A percentile compares a stretch with the other conserved stretches of the same genome.
Conservation (phyloP, 306 rosid genomes). For the Glycine tomentella region DNA sequence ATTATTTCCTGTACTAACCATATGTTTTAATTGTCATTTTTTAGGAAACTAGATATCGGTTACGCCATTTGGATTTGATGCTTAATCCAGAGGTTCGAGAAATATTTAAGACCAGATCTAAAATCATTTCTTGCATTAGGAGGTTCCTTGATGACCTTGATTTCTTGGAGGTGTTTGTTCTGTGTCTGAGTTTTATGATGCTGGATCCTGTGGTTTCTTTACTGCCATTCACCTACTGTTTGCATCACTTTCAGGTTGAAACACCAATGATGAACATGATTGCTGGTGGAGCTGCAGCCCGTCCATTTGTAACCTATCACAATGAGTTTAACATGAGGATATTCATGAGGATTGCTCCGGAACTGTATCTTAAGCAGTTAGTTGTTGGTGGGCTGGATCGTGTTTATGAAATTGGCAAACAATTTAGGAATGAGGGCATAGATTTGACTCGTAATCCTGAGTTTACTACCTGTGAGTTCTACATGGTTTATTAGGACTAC, state of each 20-base stretch:
- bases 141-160: conserved; percentile 59
- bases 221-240: no score
- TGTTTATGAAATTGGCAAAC: conserved; percentile 98
- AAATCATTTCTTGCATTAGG: no score
- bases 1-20: not conserved
- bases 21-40: not conserved
- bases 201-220: conserved; percentile 4
- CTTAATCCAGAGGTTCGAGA: no score
- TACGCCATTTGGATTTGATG: conserved; percentile 53
- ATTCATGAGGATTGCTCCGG: conserved; percentile 82
- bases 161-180: conserved; percentile 90
- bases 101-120: no score
- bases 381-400: conserved; percentile 96
- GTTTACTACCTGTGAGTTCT: conserved; percentile 96
- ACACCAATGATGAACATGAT: no score
- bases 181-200: conserved; percentile 11
- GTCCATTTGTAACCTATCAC: conserved; percentile 91
- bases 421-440: conserved; percentile 20
- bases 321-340: conserved; percentile 89
- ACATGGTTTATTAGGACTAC: conserved; percentile 90
- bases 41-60: conserved; percentile 93
- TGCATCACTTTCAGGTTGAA: no score
- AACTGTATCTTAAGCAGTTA: conserved; percentile 88
- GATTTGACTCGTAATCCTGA: conserved; percentile 56
- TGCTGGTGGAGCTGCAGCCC: conserved; percentile 69